Percentiles rank a stretch among this genome's conserved stretches.
These are phyloP conservation scores for Blastomyces parvus DNA, from an alignment of 2,329 filamentous ascomycete species.

Conservation along the genomic window DNA sequence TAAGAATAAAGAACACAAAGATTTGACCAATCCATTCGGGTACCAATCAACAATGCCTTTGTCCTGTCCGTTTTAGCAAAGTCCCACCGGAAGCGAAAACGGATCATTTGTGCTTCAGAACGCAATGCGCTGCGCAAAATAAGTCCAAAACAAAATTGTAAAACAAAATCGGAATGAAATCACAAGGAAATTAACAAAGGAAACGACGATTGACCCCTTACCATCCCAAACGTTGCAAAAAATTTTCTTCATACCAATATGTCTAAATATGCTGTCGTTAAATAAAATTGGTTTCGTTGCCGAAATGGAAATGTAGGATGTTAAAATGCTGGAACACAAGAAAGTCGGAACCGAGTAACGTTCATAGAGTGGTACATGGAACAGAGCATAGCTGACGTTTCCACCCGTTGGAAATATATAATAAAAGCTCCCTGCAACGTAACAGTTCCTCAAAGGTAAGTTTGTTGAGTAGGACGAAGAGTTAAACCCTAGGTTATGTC, in stretches of 20 bases:
- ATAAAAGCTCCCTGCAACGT: not conserved
- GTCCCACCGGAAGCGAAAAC: not conserved
- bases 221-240: not conserved
- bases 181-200: not conserved
- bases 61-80: not conserved
- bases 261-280: not conserved
- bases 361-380: conserved; percentile 3
- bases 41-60: not conserved
- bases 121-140: not conserved
- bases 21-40: not conserved
- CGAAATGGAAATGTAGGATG: conserved; percentile 1
- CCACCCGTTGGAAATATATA: not conserved
- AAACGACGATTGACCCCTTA: not conserved
- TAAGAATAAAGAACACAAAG: not conserved
- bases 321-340: not conserved
- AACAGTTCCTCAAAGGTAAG: not conserved
- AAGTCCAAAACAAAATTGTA: not conserved
- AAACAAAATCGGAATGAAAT: not conserved
- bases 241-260: not conserved
- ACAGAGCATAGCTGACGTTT: not conserved
- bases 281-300: conserved; percentile 4
- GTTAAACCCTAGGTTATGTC: not conserved
- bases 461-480: not conserved
- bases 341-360: not conserved
- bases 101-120: not conserved